phyloP scores from a whole-genome alignment of 192 early-diverging fungal genomes.

The Coemansia sp. region DNA sequence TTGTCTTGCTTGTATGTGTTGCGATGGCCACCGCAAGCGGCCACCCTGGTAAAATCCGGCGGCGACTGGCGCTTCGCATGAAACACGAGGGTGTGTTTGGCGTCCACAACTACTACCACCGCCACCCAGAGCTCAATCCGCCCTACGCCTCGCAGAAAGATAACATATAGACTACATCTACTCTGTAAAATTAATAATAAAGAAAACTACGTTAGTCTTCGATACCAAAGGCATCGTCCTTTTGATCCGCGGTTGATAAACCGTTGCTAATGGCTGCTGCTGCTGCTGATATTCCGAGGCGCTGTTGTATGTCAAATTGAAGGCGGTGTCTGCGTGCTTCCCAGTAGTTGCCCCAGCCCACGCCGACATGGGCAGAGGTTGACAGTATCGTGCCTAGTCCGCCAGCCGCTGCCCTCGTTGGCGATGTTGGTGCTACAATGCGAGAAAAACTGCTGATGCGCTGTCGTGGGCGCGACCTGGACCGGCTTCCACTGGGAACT shows the following conservation, averaged over 20 bases:
- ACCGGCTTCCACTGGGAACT: slow-evolving; percentile 6
- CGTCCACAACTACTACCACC: slow-evolving; percentile 10
- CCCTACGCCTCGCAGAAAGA: neutral
- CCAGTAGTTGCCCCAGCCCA: slow-evolving; percentile 54
- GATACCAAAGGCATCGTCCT: slow-evolving; percentile 1
- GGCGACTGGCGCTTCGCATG: neutral
- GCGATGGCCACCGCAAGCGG: neutral
- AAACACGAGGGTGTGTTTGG: slow-evolving; percentile 13
- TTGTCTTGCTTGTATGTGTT: neutral
- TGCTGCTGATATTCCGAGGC: slow-evolving; percentile 18
- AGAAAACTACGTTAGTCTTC: slow-evolving; percentile 6
- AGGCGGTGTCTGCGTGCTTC: slow-evolving; percentile 34
- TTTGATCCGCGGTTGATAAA: neutral
- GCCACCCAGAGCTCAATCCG: slow-evolving; percentile 9
- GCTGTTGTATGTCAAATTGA: slow-evolving; percentile 36
- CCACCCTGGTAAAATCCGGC: neutral
- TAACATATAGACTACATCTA: neutral
- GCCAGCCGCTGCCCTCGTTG: neutral
- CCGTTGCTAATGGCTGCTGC: neutral
- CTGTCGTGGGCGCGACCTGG: slow-evolving; percentile 12
- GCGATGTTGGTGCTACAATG: neutral
- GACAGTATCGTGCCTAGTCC: slow-evolving; percentile 33
- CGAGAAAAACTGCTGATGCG: slow-evolving; percentile 40
- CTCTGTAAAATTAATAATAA: neutral
- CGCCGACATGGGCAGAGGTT: slow-evolving; percentile 33